Conservation (phyloP, 2,329 filamentous ascomycete genomes). For the Fusarium burgessii region DNA sequence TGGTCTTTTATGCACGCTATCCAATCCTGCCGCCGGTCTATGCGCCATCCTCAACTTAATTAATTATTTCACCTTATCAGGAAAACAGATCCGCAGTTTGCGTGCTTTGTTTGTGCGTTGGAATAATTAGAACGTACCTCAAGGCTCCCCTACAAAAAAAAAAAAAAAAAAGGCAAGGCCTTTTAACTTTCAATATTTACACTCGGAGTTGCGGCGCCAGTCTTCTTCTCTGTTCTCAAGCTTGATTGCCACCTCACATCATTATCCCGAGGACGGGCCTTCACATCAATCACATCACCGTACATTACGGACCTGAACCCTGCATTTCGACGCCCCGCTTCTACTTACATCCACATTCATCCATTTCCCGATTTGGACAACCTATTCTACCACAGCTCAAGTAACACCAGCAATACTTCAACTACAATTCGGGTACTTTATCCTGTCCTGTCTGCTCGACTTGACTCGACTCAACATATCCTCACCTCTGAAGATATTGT, state of each 20-base stretch:
- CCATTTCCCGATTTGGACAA: constrained; percentile 30
- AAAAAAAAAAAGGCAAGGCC: background rate
- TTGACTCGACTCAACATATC: constrained; percentile 5
- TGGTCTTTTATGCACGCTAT: constrained; percentile 31
- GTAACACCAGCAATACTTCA: constrained; percentile 12
- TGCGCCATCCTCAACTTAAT: constrained; percentile 29
- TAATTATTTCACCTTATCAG: background rate
- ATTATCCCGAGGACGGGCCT: constrained; percentile 15
- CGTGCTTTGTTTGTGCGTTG: constrained; percentile 16
- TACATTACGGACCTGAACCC: constrained; percentile 39
- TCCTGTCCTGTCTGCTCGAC: constrained; percentile 11
- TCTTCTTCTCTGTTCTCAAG: background rate
- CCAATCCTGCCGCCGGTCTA: constrained; percentile 30
- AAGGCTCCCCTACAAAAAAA: background rate
- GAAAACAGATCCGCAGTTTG: constrained; percentile 9
- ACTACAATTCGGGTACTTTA: constrained; percentile 29
- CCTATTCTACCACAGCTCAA: constrained; percentile 8
- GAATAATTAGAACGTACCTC: constrained; percentile 27
- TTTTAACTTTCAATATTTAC: background rate
- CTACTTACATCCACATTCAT: constrained; percentile 15
- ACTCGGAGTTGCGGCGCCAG: background rate
- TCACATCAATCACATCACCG: constrained; percentile 31
- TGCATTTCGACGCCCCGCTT: constrained; percentile 34
- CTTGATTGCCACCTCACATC: constrained; percentile 25
- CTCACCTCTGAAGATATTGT: constrained; percentile 2